Conservation (phyloP, 1,139 yeast genomes). For the Nakaseomyces uthaithaninus region DNA sequence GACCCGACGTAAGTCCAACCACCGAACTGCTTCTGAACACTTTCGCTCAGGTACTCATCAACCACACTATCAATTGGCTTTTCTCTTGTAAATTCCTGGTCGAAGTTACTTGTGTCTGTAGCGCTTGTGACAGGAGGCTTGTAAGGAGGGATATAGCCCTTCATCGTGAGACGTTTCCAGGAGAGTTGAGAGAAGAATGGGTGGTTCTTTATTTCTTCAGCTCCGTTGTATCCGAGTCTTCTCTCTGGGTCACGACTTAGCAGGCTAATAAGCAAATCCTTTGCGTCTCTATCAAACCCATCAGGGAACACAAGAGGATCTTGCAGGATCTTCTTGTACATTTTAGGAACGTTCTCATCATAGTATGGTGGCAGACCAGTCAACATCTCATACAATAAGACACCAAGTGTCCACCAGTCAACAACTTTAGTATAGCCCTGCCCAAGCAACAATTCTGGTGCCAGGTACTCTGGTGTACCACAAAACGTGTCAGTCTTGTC, state of each 20-base stretch:
- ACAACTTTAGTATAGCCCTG: slow-evolving; percentile 92
- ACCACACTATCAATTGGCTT: slow-evolving; percentile 95
- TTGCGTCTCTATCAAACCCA: slow-evolving; percentile 79
- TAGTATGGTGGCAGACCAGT: slow-evolving; percentile 94
- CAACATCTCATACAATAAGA: slow-evolving; percentile 84
- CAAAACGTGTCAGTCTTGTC: slow-evolving; percentile 90
- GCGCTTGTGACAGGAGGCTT: slow-evolving; percentile 88
- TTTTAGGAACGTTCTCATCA: slow-evolving; percentile 84
- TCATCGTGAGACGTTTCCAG: slow-evolving; percentile 75
- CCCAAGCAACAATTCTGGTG: slow-evolving; percentile 83
- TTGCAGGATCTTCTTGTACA: slow-evolving; percentile 87
- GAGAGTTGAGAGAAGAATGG: slow-evolving; percentile 87
- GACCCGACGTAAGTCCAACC: slow-evolving; percentile 93
- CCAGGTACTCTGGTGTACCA: slow-evolving; percentile 92
- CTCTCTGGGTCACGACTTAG: slow-evolving; percentile 76
- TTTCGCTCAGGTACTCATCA: slow-evolving; percentile 76
- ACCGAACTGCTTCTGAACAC: slow-evolving; percentile 92
- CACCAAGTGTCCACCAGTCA: slow-evolving; percentile 97
- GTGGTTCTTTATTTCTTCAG: slow-evolving; percentile 78
- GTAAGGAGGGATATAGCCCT: slow-evolving; percentile 90
- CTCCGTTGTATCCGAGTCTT: slow-evolving; percentile 71
- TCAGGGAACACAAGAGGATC: slow-evolving; percentile 83
- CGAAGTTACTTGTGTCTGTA: slow-evolving; percentile 85
- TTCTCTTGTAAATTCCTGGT: slow-evolving; percentile 84
- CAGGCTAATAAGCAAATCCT: slow-evolving; percentile 67